phyloP scores from a whole-genome alignment of 768 basidiomycete species.

The Candolleomyces aberdarensis region DNA sequence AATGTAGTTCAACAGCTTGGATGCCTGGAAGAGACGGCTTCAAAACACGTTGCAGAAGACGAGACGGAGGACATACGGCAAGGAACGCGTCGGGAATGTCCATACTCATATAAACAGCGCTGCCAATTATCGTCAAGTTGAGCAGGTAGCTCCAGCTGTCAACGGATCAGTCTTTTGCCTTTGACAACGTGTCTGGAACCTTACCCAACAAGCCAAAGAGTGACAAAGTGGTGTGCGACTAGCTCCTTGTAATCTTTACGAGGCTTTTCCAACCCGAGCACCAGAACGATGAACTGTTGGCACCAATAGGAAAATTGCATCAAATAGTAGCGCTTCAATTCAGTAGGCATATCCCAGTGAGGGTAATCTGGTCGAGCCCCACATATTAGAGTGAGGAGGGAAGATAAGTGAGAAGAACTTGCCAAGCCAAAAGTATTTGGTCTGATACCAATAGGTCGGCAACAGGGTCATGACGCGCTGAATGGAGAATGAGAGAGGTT shows the following conservation, averaged over 20 bases:
- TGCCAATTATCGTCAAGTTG: slow-evolving; percentile 85
- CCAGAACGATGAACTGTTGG: slow-evolving; percentile 85
- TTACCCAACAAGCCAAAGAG: slow-evolving; percentile 91
- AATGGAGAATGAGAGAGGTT: slow-evolving; percentile 5
- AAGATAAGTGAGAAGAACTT: slow-evolving; percentile 11
- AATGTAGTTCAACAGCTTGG: slow-evolving; percentile 89
- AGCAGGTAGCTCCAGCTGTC: slow-evolving; percentile 78
- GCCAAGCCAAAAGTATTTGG: slow-evolving; percentile 85
- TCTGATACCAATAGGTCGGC: slow-evolving; percentile 85
- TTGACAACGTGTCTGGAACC: not conserved
- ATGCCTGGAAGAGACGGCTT: slow-evolving; percentile 43
- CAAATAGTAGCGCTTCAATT: slow-evolving; percentile 90
- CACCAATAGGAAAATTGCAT: slow-evolving; percentile 93
- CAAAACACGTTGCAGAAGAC: not conserved
- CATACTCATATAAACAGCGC: slow-evolving; percentile 94
- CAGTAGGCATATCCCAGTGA: slow-evolving; percentile 80
- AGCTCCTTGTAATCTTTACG: slow-evolving; percentile 89
- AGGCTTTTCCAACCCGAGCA: slow-evolving; percentile 88
- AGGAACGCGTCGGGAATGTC: slow-evolving; percentile 90
- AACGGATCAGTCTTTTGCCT: slow-evolving; percentile 3
- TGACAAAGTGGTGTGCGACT: slow-evolving; percentile 88
- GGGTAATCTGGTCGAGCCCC: slow-evolving; percentile 63
- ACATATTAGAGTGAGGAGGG: not conserved
- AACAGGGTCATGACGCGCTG: slow-evolving; percentile 81
- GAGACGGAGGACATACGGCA: slow-evolving; percentile 53